Percentiles rank a stretch among this genome's conserved stretches.
Conservation (phyloP, 2,329 filamentous ascomycete species). For the Chrysoporthe cubensis region DNA sequence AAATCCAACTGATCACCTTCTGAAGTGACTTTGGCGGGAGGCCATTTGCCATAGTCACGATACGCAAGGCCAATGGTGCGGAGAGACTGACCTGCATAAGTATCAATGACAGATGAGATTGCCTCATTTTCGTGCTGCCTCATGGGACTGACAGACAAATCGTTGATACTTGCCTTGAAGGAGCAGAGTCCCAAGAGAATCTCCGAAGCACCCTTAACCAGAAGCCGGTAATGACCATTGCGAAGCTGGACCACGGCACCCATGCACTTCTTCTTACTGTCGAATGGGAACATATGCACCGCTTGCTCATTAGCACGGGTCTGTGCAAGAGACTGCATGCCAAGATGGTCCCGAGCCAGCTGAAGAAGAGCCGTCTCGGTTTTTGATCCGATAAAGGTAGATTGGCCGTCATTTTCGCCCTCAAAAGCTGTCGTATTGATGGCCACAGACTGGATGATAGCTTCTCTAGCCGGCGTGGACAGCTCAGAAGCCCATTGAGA, state of each 20-base stretch:
- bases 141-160: constrained; percentile 32
- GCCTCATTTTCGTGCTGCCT: constrained; percentile 38
- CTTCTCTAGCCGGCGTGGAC: constrained; percentile 37
- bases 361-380: constrained; percentile 59
- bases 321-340: constrained; percentile 51
- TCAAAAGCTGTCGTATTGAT: constrained; percentile 65
- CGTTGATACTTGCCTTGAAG: constrained; percentile 58
- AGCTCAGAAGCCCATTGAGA: constrained; percentile 39
- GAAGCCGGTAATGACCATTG: constrained; percentile 48
- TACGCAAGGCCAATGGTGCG: constrained; percentile 67
- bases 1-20: constrained; percentile 66
- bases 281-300: constrained; percentile 57
- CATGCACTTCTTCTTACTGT: constrained; percentile 61
- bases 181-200: constrained; percentile 53
- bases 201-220: constrained; percentile 62
- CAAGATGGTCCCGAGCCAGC: constrained; percentile 54
- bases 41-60: constrained; percentile 72
- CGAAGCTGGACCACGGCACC: constrained; percentile 55
- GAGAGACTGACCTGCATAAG: constrained; percentile 59
- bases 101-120: constrained; percentile 58
- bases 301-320: constrained; percentile 51
- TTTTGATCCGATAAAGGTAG: constrained; percentile 58
- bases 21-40: constrained; percentile 63
- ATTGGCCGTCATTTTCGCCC: constrained; percentile 49
- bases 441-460: constrained; percentile 48